Evolutionary conservation across 176 grass and related monocot species (phyloP), one percentile per base, ranked within the genome.

Genomic region (Ampelocalamus luodianensis): DNA sequence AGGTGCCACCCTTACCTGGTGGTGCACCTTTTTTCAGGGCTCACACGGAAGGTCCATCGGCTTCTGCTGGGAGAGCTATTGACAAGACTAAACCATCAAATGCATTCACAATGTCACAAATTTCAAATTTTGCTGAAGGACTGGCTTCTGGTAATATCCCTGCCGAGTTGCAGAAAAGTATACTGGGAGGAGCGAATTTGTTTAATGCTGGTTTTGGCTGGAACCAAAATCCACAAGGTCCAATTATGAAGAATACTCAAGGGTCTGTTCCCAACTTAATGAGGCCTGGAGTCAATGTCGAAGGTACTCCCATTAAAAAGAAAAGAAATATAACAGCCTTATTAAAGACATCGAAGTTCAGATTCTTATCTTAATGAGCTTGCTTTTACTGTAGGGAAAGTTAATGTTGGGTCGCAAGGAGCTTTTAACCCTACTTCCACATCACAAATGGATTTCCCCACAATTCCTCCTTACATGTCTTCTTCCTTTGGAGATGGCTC

Each of bases 141-240:
- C 49, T 87, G n/a, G 49, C 87, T 80, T 88, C 90, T 84, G 84
- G 83, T 61, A 89, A 80, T 89, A 87, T 83, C 11, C 78, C 87
- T 48, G n/a, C 88, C 1, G 96, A 91, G 74, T 65, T 92, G 78
- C 93, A 95, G 71, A 96, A 94, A 89, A 89, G 89, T 74, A 87
- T 92, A 54, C 79, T 88, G 63, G 83, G 86, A 67, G 91, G 91
- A 70, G 69, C 73, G 38, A 93, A 81, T 89, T 64, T 89, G 74
- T 94, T 97, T 45, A 92, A 69, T 71, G n/a, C 87, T 73, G 79
- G 85, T 86, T 94, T 92, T 89, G 84, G 88, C 53, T 94, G 93
- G 96, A 92, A 85, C 71, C 96, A 90, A 77, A 95, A 89, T 69
- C 87, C 80, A 74, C 88, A 91, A 80, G 64, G 80, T 85, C 58